Conservation (phyloP, 768 basidiomycete species). For the Kwoniella dendrophila region DNA sequence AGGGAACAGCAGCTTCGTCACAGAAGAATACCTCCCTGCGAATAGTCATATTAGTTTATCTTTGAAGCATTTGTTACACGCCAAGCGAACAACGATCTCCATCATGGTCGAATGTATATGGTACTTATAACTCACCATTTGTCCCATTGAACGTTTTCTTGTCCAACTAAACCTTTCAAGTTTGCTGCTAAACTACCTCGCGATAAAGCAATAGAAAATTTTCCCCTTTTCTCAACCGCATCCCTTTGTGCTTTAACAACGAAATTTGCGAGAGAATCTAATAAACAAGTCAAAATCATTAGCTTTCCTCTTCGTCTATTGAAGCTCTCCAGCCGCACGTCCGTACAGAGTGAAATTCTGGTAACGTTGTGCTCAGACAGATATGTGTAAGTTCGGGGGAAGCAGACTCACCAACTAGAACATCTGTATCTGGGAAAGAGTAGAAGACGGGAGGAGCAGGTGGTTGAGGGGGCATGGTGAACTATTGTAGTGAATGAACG, state of each 20-base stretch:
- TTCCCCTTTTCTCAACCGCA: conserved; percentile 82
- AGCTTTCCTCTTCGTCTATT: too few relatives aligned
- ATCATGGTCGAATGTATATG: background rate
- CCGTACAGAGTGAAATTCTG: too few relatives aligned
- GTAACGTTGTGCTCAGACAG: too few relatives aligned
- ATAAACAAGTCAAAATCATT: background rate
- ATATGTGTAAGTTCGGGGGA: too few relatives aligned
- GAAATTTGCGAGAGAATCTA: conserved; percentile 72
- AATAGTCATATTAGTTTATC: background rate
- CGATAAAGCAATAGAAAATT: conserved; percentile 89
- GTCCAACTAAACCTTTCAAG: conserved; percentile 70
- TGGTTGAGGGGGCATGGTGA: conserved; percentile 52
- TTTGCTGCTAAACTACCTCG: conserved; percentile 82
- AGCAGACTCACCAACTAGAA: conserved; percentile 59
- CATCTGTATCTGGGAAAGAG: conserved; percentile 66
- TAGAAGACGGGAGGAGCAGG: conserved; percentile 70
- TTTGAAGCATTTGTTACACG: too few relatives aligned
- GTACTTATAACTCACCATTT: conserved; percentile 86
- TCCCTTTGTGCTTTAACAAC: conserved; percentile 86
- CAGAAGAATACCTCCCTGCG: conserved; percentile 95
- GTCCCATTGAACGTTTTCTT: conserved; percentile 79
- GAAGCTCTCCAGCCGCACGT: too few relatives aligned
- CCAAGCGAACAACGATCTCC: too few relatives aligned
- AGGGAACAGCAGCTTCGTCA: conserved; percentile 92
- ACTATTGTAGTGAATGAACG: background rate